Percentiles rank a stretch among this genome's conserved stretches.
These are phyloP conservation scores for Coemansia sp. DNA, from an alignment of 192 early-diverging fungal species.

Conservation along the genomic window DNA sequence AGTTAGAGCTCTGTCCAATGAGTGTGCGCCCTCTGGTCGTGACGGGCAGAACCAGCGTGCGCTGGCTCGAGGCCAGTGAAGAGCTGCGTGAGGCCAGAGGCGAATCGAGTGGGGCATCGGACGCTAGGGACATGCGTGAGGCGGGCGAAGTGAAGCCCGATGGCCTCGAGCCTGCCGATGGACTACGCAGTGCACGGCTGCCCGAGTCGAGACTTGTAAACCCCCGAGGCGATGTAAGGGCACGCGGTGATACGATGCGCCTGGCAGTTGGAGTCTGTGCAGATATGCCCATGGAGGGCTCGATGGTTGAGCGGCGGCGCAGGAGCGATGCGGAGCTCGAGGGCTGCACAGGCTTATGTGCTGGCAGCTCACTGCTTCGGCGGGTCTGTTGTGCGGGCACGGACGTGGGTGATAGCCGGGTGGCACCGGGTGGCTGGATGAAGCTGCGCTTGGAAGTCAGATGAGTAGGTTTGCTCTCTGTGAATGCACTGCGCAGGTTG, in stretches of 20 bases:
- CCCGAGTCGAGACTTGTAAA: neutral
- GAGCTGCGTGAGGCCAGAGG: neutral
- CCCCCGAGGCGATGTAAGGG: neutral
- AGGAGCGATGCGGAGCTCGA: neutral
- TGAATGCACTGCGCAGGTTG: neutral
- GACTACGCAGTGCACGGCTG: neutral
- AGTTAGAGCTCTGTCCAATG: no score
- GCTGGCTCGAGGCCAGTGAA: neutral
- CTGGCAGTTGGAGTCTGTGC: no score
- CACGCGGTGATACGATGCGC: no score
- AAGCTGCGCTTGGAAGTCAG: neutral
- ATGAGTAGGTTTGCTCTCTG: neutral
- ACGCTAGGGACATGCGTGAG: neutral
- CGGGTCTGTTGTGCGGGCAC: no score
- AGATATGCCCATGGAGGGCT: no score
- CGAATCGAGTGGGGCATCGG: neutral
- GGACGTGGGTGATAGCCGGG: no score
- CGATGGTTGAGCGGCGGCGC: no score
- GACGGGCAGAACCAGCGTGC: no score
- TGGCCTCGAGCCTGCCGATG: no score
- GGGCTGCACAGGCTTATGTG: no score
- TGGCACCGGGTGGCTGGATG: neutral
- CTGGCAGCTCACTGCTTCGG: no score
- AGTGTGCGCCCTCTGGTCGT: no score
- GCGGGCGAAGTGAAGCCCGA: neutral